Conservation (phyloP, 164 flowering plant species). For the Annona squamosa region DNA sequence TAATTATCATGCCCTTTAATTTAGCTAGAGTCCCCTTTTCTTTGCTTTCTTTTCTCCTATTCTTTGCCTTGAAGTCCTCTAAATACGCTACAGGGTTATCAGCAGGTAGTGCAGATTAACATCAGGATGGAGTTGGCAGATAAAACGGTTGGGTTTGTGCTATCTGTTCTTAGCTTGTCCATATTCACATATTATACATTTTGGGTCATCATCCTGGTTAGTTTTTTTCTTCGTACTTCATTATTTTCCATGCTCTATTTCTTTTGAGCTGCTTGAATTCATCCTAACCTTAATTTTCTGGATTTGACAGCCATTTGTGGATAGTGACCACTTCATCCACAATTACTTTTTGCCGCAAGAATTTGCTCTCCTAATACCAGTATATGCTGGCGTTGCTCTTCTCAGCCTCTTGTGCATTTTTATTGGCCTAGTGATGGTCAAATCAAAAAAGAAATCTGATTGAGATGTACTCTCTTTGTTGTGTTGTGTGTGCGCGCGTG, state of each 20-base stretch:
- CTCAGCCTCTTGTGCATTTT: constrained; percentile 59
- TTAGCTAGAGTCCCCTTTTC: too few species aligned
- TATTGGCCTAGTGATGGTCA: constrained; percentile 76
- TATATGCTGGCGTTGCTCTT: constrained; percentile 69
- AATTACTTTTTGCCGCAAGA: constrained; percentile 83
- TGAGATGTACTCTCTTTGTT: constrained; percentile 16
- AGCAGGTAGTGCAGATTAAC: background rate
- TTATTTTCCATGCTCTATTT: background rate
- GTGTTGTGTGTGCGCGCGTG: too few species aligned
- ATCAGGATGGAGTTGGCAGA: constrained; percentile 77
- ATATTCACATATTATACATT: constrained; percentile 90
- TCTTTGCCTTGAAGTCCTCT: background rate
- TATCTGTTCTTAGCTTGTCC: constrained; percentile 65
- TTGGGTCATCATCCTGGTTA: constrained; percentile 95
- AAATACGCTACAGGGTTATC: background rate
- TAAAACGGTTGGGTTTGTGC: constrained; percentile 67
- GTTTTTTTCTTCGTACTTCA: constrained; percentile 15
- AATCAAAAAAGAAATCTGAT: constrained; percentile 77
- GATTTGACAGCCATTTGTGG: constrained; percentile 83
- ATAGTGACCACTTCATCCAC: constrained; percentile 83
- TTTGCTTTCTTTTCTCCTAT: too few species aligned
- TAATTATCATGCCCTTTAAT: too few species aligned
- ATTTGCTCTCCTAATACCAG: constrained; percentile 76
- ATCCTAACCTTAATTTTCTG: background rate
- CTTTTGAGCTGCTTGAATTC: background rate